Evolutionary conservation across 1,284 basidiomycete genomes (phyloP).

Genomic region (Moniliella sp.): DNA sequence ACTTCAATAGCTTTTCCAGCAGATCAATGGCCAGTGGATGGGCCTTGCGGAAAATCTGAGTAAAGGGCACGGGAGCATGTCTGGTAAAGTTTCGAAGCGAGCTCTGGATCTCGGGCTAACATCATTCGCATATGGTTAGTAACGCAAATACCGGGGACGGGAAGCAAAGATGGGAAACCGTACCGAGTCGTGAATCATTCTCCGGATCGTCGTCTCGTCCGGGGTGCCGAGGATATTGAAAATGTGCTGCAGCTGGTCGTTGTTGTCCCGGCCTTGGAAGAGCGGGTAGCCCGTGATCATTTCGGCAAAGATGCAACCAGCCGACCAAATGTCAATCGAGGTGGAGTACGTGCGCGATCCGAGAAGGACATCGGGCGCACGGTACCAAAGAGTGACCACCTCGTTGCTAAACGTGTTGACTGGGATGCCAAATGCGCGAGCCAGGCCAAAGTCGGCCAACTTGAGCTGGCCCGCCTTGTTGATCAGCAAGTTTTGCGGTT

Average conservation of each 20-base stretch:
- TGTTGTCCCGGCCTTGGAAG: neutral
- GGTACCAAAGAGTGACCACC: slow-evolving; percentile 1
- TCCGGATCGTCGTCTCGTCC: slow-evolving; percentile 64
- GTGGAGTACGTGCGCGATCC: slow-evolving; percentile 10
- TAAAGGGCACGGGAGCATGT: slow-evolving; percentile 71
- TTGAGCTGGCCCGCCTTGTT: neutral
- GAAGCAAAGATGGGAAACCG: slow-evolving; percentile 63
- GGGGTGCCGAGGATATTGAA: neutral
- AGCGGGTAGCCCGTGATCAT: neutral
- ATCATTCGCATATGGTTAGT: no score
- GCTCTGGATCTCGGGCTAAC: slow-evolving; percentile 63
- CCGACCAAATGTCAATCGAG: neutral
- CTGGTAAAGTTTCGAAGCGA: slow-evolving; percentile 72
- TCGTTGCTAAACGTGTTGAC: neutral
- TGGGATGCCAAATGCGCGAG: neutral
- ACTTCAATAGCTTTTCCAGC: slow-evolving; percentile 73
- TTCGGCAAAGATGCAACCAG: neutral
- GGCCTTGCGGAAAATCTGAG: slow-evolving; percentile 72
- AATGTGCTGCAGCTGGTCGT: neutral
- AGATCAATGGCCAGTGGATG: slow-evolving; percentile 73
- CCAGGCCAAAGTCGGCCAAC: neutral
- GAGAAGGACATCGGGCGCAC: neutral
- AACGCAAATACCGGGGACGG: slow-evolving; percentile 74
- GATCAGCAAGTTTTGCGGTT: slow-evolving; percentile 1
- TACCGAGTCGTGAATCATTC: slow-evolving; percentile 76